A percentile compares a stretch with the other conserved stretches of the same genome.
These are phyloP conservation scores for Allodekkera sacchari DNA, from an alignment of 805 yeast species.

Conservation along the genomic window DNA sequence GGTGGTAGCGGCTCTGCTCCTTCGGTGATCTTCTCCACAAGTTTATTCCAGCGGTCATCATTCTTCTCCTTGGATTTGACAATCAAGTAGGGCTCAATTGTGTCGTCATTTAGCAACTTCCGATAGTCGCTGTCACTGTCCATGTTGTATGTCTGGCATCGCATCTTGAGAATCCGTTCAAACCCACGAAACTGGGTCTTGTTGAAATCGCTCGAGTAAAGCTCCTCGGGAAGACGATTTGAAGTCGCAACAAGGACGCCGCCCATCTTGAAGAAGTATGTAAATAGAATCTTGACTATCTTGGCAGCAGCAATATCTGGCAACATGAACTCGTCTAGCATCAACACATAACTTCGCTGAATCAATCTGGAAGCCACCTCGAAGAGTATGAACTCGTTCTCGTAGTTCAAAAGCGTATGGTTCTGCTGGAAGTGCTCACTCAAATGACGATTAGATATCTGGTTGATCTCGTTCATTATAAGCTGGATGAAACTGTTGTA, in stretches of 20 bases:
- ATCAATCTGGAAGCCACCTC: constrained; percentile 64
- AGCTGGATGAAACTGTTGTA: constrained; percentile 62
- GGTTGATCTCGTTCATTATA: constrained; percentile 57
- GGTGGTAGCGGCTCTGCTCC: constrained; percentile 3
- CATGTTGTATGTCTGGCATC: constrained; percentile 61
- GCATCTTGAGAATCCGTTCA: constrained; percentile 43
- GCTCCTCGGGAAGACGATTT: constrained; percentile 62
- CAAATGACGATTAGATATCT: constrained; percentile 36
- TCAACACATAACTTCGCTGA: constrained; percentile 44
- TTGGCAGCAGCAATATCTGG: constrained; percentile 73
- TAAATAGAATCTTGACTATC: constrained; percentile 54
- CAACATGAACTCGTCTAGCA: constrained; percentile 68
- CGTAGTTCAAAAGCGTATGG: constrained; percentile 30
- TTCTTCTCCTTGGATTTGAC: constrained; percentile 19
- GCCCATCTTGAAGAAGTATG: constrained; percentile 63
- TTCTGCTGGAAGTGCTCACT: constrained; percentile 18
- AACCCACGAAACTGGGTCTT: constrained; percentile 50
- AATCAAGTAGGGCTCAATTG: constrained; percentile 24
- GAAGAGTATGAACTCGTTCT: constrained; percentile 55
- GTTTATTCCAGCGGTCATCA: constrained; percentile 29
- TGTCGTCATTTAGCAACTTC: constrained; percentile 21
- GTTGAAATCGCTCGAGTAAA: constrained; percentile 58
- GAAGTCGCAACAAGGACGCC: constrained; percentile 72
- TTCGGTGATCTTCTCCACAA: constrained; percentile 20
- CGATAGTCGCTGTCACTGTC: constrained; percentile 51